Evolutionary conservation across 1,284 basidiomycete species (phyloP), one percentile per base, ranked within the genome.

Genomic region (Rhodotorula sp.): DNA sequence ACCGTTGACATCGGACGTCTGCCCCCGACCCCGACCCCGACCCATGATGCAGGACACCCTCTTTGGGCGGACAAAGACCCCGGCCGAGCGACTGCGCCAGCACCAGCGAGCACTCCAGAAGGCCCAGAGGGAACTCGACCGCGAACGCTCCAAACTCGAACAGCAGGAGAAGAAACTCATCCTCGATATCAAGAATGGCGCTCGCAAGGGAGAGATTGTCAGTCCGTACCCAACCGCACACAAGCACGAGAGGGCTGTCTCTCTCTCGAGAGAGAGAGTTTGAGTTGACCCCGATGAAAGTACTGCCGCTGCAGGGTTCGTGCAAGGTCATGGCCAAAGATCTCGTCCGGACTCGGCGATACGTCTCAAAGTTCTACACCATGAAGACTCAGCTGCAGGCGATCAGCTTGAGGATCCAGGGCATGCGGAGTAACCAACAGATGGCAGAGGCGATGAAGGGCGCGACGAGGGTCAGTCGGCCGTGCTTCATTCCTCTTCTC

Each of bases 261-360:
- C 10, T 33, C 33, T 33, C 33, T 33, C 33, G 33, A 33, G 33
- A 33, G 37, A 12, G 37, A 1, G 37, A 42, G 37, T 10, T 42
- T 14, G 10, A 42, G 10, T 12, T 42, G 33, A 51, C 66, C 8
- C 24, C 24, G 51, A 12, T 12, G 12, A 24, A 22, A 10, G 22
- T 29, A 37, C 49, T 26, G 29, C 51, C 55, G 37, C 26, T 29
- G 44, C 79, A 96, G 93, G 93, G 93, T 80, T 93, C 93, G 20
- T 98, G 95, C 85, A 99, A 98, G 84, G 91, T 99, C 72, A 96
- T 98, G 90, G 96, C 96, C 49, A 97, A 96, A 81, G 96, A 99
- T 80, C 89, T 99, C 68, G 94, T 99, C 73, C 87, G 96, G 73
- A 98, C 95, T 33, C 85, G 96, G 62, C 86, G 91, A 78, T 98